Percentiles rank a stretch among this genome's conserved stretches.
These are phyloP conservation scores for Hanseniaspora singularis DNA, from an alignment of 805 yeast species.

Conservation along the genomic window DNA sequence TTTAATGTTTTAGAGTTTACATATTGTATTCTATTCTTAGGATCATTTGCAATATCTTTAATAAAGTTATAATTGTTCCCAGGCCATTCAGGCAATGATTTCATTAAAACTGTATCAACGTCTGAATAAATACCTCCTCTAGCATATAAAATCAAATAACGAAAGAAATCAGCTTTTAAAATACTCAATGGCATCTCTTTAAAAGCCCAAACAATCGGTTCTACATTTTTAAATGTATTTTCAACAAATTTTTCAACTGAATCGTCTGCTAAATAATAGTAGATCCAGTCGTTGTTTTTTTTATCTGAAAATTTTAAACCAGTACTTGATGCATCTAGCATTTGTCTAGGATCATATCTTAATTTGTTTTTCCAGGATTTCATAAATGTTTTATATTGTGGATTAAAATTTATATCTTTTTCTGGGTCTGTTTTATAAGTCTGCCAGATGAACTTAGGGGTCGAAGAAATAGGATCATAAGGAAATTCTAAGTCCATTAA, in stretches of 20 bases:
- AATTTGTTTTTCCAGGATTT: slow-evolving; percentile 14
- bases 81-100: slow-evolving; percentile 65
- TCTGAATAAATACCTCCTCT: slow-evolving; percentile 91
- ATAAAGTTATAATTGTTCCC: slow-evolving; percentile 15
- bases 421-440: slow-evolving; percentile 69
- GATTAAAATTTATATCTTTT: slow-evolving; percentile 36
- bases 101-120: slow-evolving; percentile 69
- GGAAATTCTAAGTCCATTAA: slow-evolving; percentile 65
- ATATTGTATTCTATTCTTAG: slow-evolving; percentile 3
- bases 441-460: slow-evolving; percentile 84
- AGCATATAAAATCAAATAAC: slow-evolving; percentile 76
- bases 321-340: slow-evolving; percentile 1
- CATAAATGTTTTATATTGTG: slow-evolving; percentile 13
- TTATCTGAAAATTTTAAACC: slow-evolving; percentile 14
- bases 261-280: slow-evolving; percentile 62
- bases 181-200: slow-evolving; percentile 65
- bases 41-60: not conserved
- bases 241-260: slow-evolving; percentile 44
- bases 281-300: slow-evolving; percentile 35
- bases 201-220: slow-evolving; percentile 68
- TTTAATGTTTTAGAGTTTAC: not conserved
- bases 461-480: slow-evolving; percentile 48
- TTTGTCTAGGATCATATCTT: not conserved
- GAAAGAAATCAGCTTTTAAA: slow-evolving; percentile 83
- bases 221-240: slow-evolving; percentile 54